Evolutionary conservation across 164 flowering plant genomes (phyloP), one percentile per base, ranked within the genome.

Genomic region (Macadamia tetraphylla): DNA sequence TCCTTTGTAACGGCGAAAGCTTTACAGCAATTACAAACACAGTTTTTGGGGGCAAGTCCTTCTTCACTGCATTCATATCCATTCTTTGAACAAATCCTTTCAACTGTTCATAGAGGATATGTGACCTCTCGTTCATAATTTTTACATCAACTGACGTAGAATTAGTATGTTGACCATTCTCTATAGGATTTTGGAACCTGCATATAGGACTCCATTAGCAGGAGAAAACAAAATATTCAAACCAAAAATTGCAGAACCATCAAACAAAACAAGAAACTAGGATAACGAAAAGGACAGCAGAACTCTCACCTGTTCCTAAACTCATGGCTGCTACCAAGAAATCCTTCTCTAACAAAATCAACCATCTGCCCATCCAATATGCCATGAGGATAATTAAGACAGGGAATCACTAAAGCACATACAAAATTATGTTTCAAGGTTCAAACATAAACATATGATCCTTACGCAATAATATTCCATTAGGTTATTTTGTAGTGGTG

Each of bases 381-480:
- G 13, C 29, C 15, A 66, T 35, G 60, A 67, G 46, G 6, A 11
- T 57, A 65, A 62, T 55, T 63, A 51, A 9, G 61, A 40, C 49
- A 61, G 32, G 9, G 29, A 73, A 23, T 48, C 10, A 5, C 43
- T 5, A 10, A 29, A 29, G 4, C 9, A 17, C 40, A 60, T 31
- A 23, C 15, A 10, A 73, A 73, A 49, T 43, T 18, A 44, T 12
- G 29, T 23, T 55, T 65, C 58, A 29, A 58, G 29, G 23, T 55
- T 65, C 58, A 29, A 58, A 9, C 9, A 46, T 10, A 9, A 67
- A 70, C 29, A 49, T 15, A 48, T 13, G 51, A 51, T 52, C 58
- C 29, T 75, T 83, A 95, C 99, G 83, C 99, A 95, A 72, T 90
- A 95, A 76, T 95, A 95, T 67, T 95, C 99, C 99, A 95, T 92